Evolutionary conservation across 2,329 filamentous ascomycete species (phyloP).

Genomic region (Colletotrichum limetticola): DNA sequence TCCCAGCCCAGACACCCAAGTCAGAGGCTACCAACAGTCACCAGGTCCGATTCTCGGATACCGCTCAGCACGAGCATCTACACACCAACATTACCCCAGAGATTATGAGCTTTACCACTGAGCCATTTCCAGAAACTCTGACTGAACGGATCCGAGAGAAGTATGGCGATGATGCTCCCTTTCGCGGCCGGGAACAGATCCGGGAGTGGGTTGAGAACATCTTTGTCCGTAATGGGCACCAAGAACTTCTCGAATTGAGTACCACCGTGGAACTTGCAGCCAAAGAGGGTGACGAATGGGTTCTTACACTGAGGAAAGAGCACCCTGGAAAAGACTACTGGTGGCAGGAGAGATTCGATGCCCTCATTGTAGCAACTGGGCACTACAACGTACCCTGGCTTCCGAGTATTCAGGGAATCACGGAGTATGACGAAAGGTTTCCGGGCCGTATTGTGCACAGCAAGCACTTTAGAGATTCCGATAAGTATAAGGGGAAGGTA

Average conservation of each 20-base stretch:
- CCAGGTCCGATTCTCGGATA: conserved; percentile 60
- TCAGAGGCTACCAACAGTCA: conserved; percentile 45
- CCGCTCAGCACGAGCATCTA: conserved; percentile 65
- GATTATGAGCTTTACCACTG: conserved; percentile 67
- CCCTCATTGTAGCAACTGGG: conserved; percentile 52
- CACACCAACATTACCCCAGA: conserved; percentile 67
- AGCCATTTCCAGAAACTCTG: conserved; percentile 55
- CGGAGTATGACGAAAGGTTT: conserved; percentile 48
- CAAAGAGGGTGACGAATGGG: conserved; percentile 57
- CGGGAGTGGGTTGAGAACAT: conserved; percentile 61
- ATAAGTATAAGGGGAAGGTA: conserved; percentile 39
- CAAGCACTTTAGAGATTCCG: conserved; percentile 49
- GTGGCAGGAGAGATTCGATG: conserved; percentile 54
- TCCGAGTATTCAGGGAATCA: conserved; percentile 52
- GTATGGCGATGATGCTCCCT: conserved; percentile 65
- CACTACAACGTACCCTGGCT: conserved; percentile 54
- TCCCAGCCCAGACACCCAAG: conserved; percentile 54
- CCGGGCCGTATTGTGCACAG: conserved; percentile 52
- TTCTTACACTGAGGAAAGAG: conserved; percentile 58
- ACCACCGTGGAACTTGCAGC: conserved; percentile 68
- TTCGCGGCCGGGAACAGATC: conserved; percentile 65
- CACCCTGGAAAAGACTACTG: conserved; percentile 48
- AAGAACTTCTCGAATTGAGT: conserved; percentile 55
- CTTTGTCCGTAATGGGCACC: conserved; percentile 42
- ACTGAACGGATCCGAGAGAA: conserved; percentile 54